Percentiles rank a stretch among this genome's conserved stretches.
These are phyloP conservation scores for Marsdenia floribunda DNA, from an alignment of 257 asterid genomes.

Conservation along the genomic window DNA sequence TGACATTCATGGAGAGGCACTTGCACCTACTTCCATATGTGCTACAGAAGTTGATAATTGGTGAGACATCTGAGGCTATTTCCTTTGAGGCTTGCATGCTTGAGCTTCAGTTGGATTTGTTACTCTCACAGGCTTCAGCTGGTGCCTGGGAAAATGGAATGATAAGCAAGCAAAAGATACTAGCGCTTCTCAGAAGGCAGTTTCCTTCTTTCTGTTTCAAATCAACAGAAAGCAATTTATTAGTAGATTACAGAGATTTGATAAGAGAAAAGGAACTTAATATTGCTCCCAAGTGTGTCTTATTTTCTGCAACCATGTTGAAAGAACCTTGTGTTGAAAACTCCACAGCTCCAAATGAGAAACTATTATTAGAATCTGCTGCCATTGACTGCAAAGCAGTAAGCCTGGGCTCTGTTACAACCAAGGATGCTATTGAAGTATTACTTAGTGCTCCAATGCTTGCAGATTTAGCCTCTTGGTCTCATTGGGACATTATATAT, in stretches of 20 bases:
- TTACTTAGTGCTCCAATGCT: conserved; percentile 85
- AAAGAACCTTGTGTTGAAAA: conserved; percentile 27
- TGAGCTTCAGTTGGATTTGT: conserved; percentile 61
- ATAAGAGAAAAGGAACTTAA: conserved; percentile 34
- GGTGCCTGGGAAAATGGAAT: conserved; percentile 40
- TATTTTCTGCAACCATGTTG: conserved; percentile 74
- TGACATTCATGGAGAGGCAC: conserved; percentile 63
- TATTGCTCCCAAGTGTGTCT: conserved; percentile 36
- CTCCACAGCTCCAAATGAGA: conserved; percentile 29
- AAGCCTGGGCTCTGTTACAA: conserved; percentile 36
- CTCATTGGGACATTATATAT: conserved; percentile 79
- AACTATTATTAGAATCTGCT: conserved; percentile 24
- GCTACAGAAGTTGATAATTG: conserved; percentile 43
- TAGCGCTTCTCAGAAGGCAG: conserved; percentile 63
- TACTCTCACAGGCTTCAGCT: conserved; percentile 66
- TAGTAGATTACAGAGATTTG: conserved; percentile 27
- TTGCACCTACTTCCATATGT: conserved; percentile 44
- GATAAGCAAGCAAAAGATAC: conserved; percentile 36
- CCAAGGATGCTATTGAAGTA: conserved; percentile 62
- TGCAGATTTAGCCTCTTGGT: conserved; percentile 70
- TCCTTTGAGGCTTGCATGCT: conserved; percentile 61
- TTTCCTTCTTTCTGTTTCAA: conserved; percentile 75
- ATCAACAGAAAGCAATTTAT: conserved; percentile 33
- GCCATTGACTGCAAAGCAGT: conserved; percentile 33
- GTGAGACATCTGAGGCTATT: conserved; percentile 34